Evolutionary conservation across 2,329 filamentous ascomycete species (phyloP).

Genomic region (Aureobasidium sp.): DNA sequence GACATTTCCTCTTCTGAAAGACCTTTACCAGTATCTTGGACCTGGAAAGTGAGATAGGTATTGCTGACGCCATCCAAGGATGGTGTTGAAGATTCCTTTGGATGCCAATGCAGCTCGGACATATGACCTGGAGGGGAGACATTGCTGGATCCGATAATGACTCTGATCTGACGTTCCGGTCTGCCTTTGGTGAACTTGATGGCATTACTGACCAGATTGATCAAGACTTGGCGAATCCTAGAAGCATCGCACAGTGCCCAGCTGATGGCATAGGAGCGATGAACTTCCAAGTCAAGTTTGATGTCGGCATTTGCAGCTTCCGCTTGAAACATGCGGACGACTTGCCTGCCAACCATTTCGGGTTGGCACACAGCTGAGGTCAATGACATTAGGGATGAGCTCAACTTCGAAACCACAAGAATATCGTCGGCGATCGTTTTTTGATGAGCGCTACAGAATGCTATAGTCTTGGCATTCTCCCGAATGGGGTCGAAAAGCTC

Average conservation of each 20-base stretch:
- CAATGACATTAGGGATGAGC: slow-evolving; percentile 26
- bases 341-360: slow-evolving; percentile 26
- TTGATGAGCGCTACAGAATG: slow-evolving; percentile 1
- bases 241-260: slow-evolving; percentile 23
- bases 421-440: slow-evolving; percentile 31
- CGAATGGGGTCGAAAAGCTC: not conserved
- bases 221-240: slow-evolving; percentile 23
- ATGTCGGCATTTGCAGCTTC: slow-evolving; percentile 28
- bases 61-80: slow-evolving; percentile 18
- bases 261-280: slow-evolving; percentile 21
- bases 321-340: slow-evolving; percentile 30
- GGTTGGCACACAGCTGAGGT: slow-evolving; percentile 31
- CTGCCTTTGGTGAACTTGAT: slow-evolving; percentile 19
- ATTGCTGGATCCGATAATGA: slow-evolving; percentile 13
- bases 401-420: slow-evolving; percentile 32
- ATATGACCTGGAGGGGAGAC: slow-evolving; percentile 14
- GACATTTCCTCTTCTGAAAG: slow-evolving; percentile 29
- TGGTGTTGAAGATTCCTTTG: slow-evolving; percentile 12
- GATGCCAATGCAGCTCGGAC: slow-evolving; percentile 17
- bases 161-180: slow-evolving; percentile 1
- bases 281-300: slow-evolving; percentile 20
- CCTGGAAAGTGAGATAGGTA: slow-evolving; percentile 31
- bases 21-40: slow-evolving; percentile 32
- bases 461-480: not conserved
- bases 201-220: slow-evolving; percentile 23